Evolutionary conservation across 345 rosid species (phyloP).

Genomic region (Dovyalis caffra): DNA sequence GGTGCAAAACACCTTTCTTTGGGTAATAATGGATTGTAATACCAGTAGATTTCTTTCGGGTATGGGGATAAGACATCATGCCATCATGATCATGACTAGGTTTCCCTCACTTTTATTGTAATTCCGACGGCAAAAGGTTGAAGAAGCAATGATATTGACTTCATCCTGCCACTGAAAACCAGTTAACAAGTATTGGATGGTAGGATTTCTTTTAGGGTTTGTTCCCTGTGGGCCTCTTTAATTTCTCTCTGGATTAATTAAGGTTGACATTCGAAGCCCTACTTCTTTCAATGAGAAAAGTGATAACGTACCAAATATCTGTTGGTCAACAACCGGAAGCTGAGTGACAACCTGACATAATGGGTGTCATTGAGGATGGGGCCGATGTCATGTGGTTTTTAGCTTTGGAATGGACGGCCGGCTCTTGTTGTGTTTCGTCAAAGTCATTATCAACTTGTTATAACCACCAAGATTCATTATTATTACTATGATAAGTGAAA

Average conservation of each 20-base stretch:
- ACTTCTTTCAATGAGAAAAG: not conserved
- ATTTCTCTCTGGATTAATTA: not conserved
- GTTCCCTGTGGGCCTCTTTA: not conserved
- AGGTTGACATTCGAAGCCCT: constrained; percentile 2
- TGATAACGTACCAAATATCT: no score
- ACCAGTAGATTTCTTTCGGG: not conserved
- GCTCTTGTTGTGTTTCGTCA: no score
- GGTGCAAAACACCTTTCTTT: not conserved
- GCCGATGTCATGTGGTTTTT: no score
- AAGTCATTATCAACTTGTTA: no score
- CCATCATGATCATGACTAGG: not conserved
- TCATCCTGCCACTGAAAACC: not conserved
- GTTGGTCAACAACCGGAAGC: no score
- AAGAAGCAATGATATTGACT: no score
- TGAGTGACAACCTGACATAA: no score
- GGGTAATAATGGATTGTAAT: not conserved
- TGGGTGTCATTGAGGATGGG: no score
- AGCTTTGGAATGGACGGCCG: no score
- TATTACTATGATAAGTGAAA: no score
- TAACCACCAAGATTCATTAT: no score
- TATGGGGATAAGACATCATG: not conserved
- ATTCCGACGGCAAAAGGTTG: constrained; percentile 7
- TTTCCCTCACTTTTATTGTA: not conserved
- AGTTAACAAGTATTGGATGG: not conserved
- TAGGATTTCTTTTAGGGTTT: not conserved